Evolutionary conservation across 2,329 filamentous ascomycete species (phyloP), one percentile per base, ranked within the genome.

Genomic region (Penicillium digitatum): DNA sequence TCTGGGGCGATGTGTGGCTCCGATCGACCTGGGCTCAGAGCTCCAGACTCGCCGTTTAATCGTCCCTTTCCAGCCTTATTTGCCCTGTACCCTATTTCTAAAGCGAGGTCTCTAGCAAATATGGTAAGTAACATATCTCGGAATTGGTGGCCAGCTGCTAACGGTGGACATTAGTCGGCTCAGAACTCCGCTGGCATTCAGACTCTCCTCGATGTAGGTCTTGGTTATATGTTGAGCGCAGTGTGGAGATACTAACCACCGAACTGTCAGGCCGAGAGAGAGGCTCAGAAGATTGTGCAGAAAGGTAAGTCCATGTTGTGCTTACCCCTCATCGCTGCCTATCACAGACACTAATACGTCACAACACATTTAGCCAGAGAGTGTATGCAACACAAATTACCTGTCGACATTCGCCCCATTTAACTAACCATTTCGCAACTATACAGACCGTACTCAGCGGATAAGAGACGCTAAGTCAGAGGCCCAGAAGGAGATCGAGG

Each of bases 141-240:
- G 32, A 20, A 32, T 48, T 43, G 26, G 50, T 26, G 18, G n/a
- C 14, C 10, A 39, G 38, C 14, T 56, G 48, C 39, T 54, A 52
- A 62, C 45, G 43, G 34, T 48, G 42, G 49, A 45, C 49, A 60
- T 67, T 71, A 97, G 93, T 94, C 94, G 74, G 94, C 93, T 73
- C 94, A 97, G 80, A 97, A 97, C 82, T 97, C 94, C 64, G 87
- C 90, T 71, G 94, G 94, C 77, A 99, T 99, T 74, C 93, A 97
- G 79, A 97, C 93, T 73, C 87, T 99, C 72, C 90, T 99, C 79
- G 94, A 97, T 79, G 94, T 99, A 88, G 70, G 88, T 73, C 57
- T 56, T 46, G 20, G 26, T 54, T 46, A 32, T 18, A 51, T 32
- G 24, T n/a, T 39, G 37, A 26, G 9, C 18, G 26, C 29, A 37